Evolutionary conservation across 495 filamentous ascomycete genomes (phyloP), one percentile per base, ranked within the genome.

Genomic region (Chaetomium tenue): DNA sequence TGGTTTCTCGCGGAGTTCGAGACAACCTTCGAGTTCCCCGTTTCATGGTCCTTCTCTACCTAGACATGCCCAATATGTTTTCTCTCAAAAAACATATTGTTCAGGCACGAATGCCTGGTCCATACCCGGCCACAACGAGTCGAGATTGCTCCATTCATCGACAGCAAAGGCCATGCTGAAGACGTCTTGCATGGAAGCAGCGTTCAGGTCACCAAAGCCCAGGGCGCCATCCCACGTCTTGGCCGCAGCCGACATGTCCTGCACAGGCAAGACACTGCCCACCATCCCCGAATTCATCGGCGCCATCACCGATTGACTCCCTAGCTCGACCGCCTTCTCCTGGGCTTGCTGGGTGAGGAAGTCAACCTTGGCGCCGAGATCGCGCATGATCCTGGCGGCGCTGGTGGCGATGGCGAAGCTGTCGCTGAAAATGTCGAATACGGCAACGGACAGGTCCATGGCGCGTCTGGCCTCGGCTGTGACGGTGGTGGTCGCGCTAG

Each of bases 91-190:
- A 18, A 30, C 50, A 15, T 33, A 54, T 7, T 33, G 16, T 9
- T 54, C 52, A 2, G 28, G 26, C 28, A 54, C 7, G 5, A 37
- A 11, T 3, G 23, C 20, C 28, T 37, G 52, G 52, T 54, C 52
- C 52, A 54, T 37, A 2, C 16, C 6, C 28, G 52, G 52, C 52
- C 52, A 54, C 28, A 54, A 28, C 28, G 52, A 54, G 5, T 54
- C 52, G 15, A 54, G 52, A 20, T 54, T 54, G 28, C 52, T 54
- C 52, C 52, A 54, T 4, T 54, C 52, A 37, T 54, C 52, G 5
- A 54, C 52, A 20, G 52, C 52, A 54, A 54, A 54, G 26, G 26
- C 52, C 52, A 54, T 54, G 18, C 22, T 37, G 52, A 54, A 54
- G 5, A 54, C 52, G 28, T 54, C 28, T 15, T 54, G 52, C 52